Evolutionary conservation across 108 stramenopile genomes (phyloP).

Genomic region (Nitzschia sp.): DNA sequence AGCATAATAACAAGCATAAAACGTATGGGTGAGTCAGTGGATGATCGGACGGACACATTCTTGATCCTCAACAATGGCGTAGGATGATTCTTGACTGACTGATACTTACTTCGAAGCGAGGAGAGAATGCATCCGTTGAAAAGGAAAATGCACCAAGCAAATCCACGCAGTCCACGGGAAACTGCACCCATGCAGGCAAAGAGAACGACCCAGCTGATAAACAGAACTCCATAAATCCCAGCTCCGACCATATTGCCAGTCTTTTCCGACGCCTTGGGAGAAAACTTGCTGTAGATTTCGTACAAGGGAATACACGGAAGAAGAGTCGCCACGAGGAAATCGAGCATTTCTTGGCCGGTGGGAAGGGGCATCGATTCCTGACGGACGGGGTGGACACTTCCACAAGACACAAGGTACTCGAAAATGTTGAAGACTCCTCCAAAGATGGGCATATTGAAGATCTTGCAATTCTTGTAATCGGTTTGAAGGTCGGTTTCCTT

Average conservation of each 20-base stretch:
- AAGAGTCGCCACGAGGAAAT: constrained; percentile 32
- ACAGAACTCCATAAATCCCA: constrained; percentile 2
- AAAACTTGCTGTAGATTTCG: constrained; percentile 15
- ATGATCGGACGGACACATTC: no score
- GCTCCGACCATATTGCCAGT: constrained; percentile 8
- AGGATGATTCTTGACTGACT: background rate
- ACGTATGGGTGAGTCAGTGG: no score
- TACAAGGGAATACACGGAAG: constrained; percentile 41
- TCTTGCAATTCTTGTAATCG: constrained; percentile 6
- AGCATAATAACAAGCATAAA: constrained; percentile 2
- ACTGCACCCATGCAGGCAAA: constrained; percentile 11
- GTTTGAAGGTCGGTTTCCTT: constrained; percentile 4
- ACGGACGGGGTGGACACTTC: constrained; percentile 16
- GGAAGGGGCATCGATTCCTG: constrained; percentile 27
- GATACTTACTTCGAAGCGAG: constrained; percentile 3
- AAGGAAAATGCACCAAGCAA: constrained; percentile 19
- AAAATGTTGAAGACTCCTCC: constrained; percentile 49
- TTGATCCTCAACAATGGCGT: no score
- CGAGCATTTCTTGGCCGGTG: background rate
- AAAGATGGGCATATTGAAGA: constrained; percentile 40
- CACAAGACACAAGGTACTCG: constrained; percentile 36
- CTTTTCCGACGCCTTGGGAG: constrained; percentile 9
- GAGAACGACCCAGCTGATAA: constrained; percentile 9
- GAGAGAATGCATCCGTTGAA: constrained; percentile 19
- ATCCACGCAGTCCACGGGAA: constrained; percentile 14